Conservation (phyloP, 106 monocot genomes). For the Acorus calamus region DNA sequence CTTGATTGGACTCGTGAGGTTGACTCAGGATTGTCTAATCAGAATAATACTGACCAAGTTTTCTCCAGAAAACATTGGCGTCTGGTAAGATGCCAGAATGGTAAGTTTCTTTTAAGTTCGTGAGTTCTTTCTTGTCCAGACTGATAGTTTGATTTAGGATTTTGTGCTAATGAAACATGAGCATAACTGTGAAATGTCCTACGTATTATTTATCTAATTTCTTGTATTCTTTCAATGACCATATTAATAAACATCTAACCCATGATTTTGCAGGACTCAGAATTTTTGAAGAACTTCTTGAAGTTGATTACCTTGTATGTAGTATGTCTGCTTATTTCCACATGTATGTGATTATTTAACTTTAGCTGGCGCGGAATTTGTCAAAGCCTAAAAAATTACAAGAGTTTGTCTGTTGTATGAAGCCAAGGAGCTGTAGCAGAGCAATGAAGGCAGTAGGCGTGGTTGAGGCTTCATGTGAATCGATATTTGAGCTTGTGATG, state of each 20-base stretch:
- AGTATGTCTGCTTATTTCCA: constrained; percentile 3
- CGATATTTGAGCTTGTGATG: constrained; percentile 92
- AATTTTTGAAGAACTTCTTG: constrained; percentile 89
- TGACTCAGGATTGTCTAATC: constrained; percentile 39
- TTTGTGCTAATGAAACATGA: no score
- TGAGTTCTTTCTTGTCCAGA: not conserved
- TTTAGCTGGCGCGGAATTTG: no score
- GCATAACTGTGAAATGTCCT: no score
- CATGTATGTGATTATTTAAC: not conserved
- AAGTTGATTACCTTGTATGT: constrained; percentile 96
- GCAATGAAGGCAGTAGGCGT: constrained; percentile 99
- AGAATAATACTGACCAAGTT: constrained; percentile 48
- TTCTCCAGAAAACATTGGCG: constrained; percentile 88
- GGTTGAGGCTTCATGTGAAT: constrained; percentile 85
- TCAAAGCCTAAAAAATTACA: no score
- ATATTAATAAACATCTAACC: constrained; percentile 2
- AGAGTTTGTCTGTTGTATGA: constrained; percentile 9
- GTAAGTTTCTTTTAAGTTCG: constrained; percentile 27
- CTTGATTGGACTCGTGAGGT: constrained; percentile 81
- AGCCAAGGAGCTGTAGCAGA: constrained; percentile 90
- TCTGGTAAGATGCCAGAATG: constrained; percentile 90
- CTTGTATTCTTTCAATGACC: not conserved
- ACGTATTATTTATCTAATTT: not conserved
- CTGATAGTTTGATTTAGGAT: no score
- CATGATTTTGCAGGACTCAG: constrained; percentile 65